Percentiles rank a stretch among this genome's conserved stretches.
Conservation (phyloP, 179 eudicot genomes). For the Silene vulgaris region DNA sequence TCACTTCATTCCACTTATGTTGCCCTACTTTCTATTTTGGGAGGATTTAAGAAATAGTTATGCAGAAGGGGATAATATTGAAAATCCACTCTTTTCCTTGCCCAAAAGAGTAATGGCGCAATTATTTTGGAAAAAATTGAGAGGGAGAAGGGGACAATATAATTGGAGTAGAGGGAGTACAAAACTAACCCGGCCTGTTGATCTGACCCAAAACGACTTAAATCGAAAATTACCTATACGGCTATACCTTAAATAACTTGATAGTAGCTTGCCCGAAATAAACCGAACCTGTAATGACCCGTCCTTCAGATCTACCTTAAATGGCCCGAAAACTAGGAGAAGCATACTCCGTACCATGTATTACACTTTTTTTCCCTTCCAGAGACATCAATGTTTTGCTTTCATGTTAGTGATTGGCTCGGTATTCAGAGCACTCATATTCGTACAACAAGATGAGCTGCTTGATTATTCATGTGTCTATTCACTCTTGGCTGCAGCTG, state of each 20-base stretch:
- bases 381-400: neutral
- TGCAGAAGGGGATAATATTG: too few species aligned
- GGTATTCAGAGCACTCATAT: neutral
- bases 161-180: too few species aligned
- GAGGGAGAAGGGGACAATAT: too few species aligned
- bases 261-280: neutral
- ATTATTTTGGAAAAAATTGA: too few species aligned
- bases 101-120: too few species aligned
- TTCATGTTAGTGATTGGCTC: neutral
- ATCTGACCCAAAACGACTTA: neutral
- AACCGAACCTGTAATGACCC: neutral
- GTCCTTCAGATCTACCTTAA: neutral
- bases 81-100: too few species aligned
- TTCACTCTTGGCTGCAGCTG: constrained; percentile 44
- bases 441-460: neutral
- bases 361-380: neutral
- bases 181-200: neutral
- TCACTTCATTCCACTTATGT: too few species aligned
- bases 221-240: neutral
- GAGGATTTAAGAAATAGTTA: too few species aligned
- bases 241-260: neutral
- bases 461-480: constrained; percentile 10
- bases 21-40: too few species aligned
- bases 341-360: too few species aligned
- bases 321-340: too few species aligned